These are phyloP conservation scores for Termitomyces sp. DNA, from an alignment of 768 basidiomycete species.

Conservation along the genomic window DNA sequence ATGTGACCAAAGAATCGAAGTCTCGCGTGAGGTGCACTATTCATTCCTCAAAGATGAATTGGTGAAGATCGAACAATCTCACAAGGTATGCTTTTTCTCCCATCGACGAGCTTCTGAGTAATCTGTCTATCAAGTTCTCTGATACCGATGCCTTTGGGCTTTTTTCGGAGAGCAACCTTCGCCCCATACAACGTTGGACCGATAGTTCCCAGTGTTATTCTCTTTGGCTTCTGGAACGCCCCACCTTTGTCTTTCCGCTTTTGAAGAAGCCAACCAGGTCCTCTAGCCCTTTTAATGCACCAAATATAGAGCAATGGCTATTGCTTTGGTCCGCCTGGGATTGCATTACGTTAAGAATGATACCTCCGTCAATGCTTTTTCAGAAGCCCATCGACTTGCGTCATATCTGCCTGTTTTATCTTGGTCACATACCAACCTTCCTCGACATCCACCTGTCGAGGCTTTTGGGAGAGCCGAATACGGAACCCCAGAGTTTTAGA, in stretches of 20 bases:
- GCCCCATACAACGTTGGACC: conserved; percentile 82
- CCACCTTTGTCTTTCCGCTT: conserved; percentile 71
- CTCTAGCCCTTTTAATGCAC: conserved; percentile 56
- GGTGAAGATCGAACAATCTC: conserved; percentile 80
- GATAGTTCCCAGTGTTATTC: conserved; percentile 70
- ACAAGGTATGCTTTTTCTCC: conserved; percentile 54
- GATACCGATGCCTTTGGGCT: conserved; percentile 60
- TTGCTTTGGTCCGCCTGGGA: conserved; percentile 89
- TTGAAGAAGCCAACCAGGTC: conserved; percentile 34
- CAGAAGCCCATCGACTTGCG: conserved; percentile 90
- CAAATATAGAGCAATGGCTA: conserved; percentile 74
- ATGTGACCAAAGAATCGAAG: conserved; percentile 45
- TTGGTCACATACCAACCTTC: conserved; percentile 92
- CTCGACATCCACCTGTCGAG: conserved; percentile 85
- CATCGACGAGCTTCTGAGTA: background rate
- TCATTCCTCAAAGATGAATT: conserved; percentile 66
- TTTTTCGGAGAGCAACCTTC: conserved; percentile 71
- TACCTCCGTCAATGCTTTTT: conserved; percentile 78
- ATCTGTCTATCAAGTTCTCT: conserved; percentile 56
- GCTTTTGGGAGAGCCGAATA: conserved; percentile 69
- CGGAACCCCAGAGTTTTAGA: conserved; percentile 82
- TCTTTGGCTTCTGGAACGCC: conserved; percentile 88
- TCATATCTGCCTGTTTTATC: conserved; percentile 95
- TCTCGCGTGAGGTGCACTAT: conserved; percentile 41
- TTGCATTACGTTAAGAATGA: conserved; percentile 77